These are phyloP conservation scores for Phanerochaete sordida DNA, from an alignment of 768 basidiomycete species.

Conservation along the genomic window DNA sequence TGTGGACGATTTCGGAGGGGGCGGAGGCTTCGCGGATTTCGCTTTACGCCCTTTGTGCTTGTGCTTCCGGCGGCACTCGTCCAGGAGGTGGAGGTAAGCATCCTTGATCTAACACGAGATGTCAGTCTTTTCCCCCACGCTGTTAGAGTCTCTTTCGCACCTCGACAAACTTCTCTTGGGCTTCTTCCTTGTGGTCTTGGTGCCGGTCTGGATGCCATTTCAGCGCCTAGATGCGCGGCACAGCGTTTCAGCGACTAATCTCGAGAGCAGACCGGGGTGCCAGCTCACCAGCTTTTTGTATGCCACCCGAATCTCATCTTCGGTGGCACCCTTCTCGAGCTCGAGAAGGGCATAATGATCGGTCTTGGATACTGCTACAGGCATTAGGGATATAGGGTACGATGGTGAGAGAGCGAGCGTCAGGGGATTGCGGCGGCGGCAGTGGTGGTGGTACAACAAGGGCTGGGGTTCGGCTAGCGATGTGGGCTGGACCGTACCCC, in stretches of 20 bases:
- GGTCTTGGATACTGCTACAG: slow-evolving; percentile 20
- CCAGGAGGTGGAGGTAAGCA: slow-evolving; percentile 10
- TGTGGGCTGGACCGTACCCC: background rate
- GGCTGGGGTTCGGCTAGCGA: slow-evolving; percentile 11
- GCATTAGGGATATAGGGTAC: slow-evolving; percentile 15
- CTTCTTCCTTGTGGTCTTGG: slow-evolving; percentile 44
- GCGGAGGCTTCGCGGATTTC: slow-evolving; percentile 1
- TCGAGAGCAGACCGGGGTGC: slow-evolving; percentile 7
- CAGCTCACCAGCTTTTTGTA: slow-evolving; percentile 58
- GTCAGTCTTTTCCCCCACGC: background rate
- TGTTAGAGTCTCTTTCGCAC: slow-evolving; percentile 30
- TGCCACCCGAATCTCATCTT: slow-evolving; percentile 53
- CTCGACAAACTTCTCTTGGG: slow-evolving; percentile 55
- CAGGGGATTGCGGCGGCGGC: background rate
- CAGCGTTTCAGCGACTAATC: background rate
- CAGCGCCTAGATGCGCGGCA: slow-evolving; percentile 39
- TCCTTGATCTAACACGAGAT: slow-evolving; percentile 8
- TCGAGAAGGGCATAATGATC: slow-evolving; percentile 42
- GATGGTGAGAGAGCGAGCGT: slow-evolving; percentile 2
- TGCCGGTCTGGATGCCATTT: slow-evolving; percentile 71
- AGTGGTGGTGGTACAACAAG: background rate
- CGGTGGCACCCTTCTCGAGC: slow-evolving; percentile 40
- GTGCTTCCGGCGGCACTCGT: background rate
- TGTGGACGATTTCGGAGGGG: background rate
- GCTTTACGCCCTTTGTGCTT: background rate